Base-by-base conservation (phyloP, 257 asterid species). In the Solanum rostratum region DNA sequence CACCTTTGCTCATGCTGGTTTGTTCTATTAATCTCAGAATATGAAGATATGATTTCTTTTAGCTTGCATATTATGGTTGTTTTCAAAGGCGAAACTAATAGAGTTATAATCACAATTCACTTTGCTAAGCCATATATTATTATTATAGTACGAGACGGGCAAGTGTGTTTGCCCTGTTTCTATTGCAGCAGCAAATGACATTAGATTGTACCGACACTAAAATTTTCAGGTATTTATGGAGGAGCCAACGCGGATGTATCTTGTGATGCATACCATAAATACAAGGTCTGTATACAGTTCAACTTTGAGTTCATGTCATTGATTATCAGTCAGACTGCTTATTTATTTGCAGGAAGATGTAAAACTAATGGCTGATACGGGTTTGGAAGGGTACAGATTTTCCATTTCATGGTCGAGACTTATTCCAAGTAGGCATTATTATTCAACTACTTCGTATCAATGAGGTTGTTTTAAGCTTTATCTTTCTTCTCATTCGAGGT, bases 1-100 rank as follows among this genome's bases (percentile, higher is more conserved):
- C 76, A 86, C 92, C 69, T 90, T 74, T 78, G 85, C 87, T 85
- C 88, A 90, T 65, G 79, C 90, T 79, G 92, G 93, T 90, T 8
- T 62, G 79, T 80, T 37, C 55, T 71, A n/a, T 19, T 43, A 5
- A 71, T n/a, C 37, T 71, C 80, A n/a, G 54, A 20, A 20, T 71
- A 71, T 71, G 80, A 71, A 37, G 15, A 71, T n/a, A 41, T 41
- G 54, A 19, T n/a, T 71, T 41, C 54, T 41, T 41, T 71, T 41
- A 41, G 19, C 79, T 68, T 70, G 79, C 79, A 1, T 39, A 20
- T 11, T 20, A 20, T 69, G 29, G 52, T 39, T 10, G 78, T 69
- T 39, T 33, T 69, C 15, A 0, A 52, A 69, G 16, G 52, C 52
- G 39, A 69, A 39, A 39, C 20, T 2, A 18, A 69, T 69, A 18